Conservation (phyloP, 768 basidiomycete species). For the Podaxis rugospora region DNA sequence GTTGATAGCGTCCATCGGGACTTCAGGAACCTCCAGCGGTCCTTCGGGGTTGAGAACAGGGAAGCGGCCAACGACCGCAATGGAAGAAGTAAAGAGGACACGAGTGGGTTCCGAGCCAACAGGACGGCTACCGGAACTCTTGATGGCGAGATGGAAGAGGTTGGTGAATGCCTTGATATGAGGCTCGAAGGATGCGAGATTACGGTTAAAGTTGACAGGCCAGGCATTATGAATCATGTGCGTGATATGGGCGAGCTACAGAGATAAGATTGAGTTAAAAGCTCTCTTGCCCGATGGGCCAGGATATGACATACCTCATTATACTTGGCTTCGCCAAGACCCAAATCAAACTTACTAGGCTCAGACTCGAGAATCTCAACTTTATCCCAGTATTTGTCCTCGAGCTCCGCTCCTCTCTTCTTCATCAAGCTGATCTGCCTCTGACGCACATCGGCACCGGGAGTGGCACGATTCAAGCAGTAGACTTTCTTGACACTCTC, state of each 20-base stretch:
- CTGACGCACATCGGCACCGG: conserved; percentile 14
- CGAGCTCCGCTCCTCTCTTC: conserved; percentile 24
- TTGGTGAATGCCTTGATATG: conserved; percentile 26
- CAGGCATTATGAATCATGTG: conserved; percentile 36
- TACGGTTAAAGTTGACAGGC: conserved; percentile 40
- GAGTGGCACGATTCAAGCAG: conserved; percentile 27
- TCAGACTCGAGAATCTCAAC: conserved; percentile 25
- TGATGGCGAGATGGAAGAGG: conserved; percentile 19
- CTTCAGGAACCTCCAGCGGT: conserved; percentile 28
- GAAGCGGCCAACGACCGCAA: conserved; percentile 29
- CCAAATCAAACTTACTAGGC: conserved; percentile 21
- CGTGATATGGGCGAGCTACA: conserved; percentile 20
- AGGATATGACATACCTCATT: conserved; percentile 18
- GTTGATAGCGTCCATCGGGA: conserved; percentile 22
- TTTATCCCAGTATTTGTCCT: conserved; percentile 23
- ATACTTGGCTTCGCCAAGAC: conserved; percentile 20
- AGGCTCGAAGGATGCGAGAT: conserved; percentile 37
- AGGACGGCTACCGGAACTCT: conserved; percentile 30
- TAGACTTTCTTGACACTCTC: conserved; percentile 23
- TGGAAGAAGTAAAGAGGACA: conserved; percentile 33
- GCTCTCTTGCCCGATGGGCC: neutral
- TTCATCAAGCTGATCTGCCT: conserved; percentile 26
- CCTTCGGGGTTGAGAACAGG: conserved; percentile 22
- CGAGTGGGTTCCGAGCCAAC: conserved; percentile 23
- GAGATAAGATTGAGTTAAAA: neutral